Evolutionary conservation across 768 basidiomycete genomes (phyloP), one percentile per base, ranked within the genome.

Genomic region (Roridomyces roridus): DNA sequence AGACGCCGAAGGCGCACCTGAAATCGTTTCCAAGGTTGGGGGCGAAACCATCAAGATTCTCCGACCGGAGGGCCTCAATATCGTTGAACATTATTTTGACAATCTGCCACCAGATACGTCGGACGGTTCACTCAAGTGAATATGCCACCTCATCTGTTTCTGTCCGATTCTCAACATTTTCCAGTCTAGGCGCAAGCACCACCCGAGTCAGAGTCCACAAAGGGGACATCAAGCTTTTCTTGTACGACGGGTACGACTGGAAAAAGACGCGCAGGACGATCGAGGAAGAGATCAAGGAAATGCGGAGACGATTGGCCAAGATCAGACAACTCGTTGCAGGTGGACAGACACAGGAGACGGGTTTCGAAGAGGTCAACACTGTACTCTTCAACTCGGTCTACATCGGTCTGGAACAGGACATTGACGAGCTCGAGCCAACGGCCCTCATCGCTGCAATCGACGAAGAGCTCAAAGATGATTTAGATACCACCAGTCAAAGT

Each of bases 161-260:
- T 58, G 39, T 18, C 41, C 58, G 34, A 68, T 37, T 48, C 42
- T 47, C 40, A 39, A 8, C 28, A 41, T 34, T 46, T 31, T 5
- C 23, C 48, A 85, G 82, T 41, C 63, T 70, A 25, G 80, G 78
- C 11, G 80, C 82, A 28, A 81, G 82, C 8, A 76, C 69, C 23
- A 57, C 86, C n/a, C 80, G 74, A 25, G 65, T 90, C 53, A 80
- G 85, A 23, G 64, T 92, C 5, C 77, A 81, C 39, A 73, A 89
- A 39, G 85, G 84, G 50, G 81, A 91, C 61, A 70, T 91, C 44
- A 81, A 81, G 1, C 65, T 98, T 21, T 81, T 87, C 47, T 80
- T 99, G 4, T 92, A 97, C 67, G 93, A 95, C 53, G 97, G 97
- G 2, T 99, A 95, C 65, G 97, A 99, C 68, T 99, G 97, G 96